These are phyloP conservation scores for Diaporthe citri DNA, from an alignment of 2,329 filamentous ascomycete genomes.

Conservation along the genomic window DNA sequence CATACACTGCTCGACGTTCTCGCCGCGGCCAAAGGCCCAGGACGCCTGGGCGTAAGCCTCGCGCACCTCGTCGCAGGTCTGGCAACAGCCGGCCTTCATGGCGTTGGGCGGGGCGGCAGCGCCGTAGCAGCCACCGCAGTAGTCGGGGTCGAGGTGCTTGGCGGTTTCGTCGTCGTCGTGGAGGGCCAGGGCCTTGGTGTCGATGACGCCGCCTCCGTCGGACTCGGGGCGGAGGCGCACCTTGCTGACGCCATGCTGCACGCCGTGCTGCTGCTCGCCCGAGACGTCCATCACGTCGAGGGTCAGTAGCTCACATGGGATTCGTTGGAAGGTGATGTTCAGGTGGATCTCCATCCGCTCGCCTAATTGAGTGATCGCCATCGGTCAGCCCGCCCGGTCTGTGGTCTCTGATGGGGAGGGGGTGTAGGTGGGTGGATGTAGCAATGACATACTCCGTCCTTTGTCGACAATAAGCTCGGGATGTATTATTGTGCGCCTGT, in stretches of 20 bases:
- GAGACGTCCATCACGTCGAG: constrained; percentile 99
- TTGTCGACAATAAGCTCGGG: constrained; percentile 97
- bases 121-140: constrained; percentile 95
- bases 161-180: constrained; percentile 77
- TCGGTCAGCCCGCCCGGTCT: constrained; percentile 39
- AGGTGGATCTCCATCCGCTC: constrained; percentile 99
- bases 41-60: constrained; percentile 91
- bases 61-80: constrained; percentile 95
- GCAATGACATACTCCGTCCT: constrained; percentile 77
- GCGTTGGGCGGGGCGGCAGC: constrained; percentile 79
- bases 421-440: neutral
- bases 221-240: constrained; percentile 80
- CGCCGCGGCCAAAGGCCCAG: constrained; percentile 95
- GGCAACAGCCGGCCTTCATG: constrained; percentile 90
- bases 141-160: constrained; percentile 86
- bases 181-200: constrained; percentile 76
- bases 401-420: constrained; percentile 11
- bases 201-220: constrained; percentile 83
- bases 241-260: constrained; percentile 93
- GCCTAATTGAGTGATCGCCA: constrained; percentile 61
- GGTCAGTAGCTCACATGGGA: constrained; percentile 95
- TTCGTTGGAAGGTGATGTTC: constrained; percentile 93
- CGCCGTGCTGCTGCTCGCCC: constrained; percentile 94
- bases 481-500: constrained; percentile 85
- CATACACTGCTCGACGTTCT: constrained; percentile 94